Base-by-base conservation (phyloP, 441 rosid genomes). In the Pelargonium citronellum region DNA sequence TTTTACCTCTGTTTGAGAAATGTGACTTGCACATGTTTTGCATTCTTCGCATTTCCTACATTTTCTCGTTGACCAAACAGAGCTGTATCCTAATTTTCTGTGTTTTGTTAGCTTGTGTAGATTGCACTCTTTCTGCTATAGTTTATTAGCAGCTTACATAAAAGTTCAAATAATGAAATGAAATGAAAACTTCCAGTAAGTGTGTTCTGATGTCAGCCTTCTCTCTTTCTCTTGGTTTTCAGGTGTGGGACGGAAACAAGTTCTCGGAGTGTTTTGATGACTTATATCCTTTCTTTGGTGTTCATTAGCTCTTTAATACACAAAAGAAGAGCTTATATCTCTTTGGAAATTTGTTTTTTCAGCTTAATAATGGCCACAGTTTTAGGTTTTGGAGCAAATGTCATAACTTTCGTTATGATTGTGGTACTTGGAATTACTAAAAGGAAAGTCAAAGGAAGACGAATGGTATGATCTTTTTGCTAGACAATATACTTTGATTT, bases 371-470 rank as follows among this genome's bases (percentile, higher is more conserved):
- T 78, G 81, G 37, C 51, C 78, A 92, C 94, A 51, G 85, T 87
- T 75, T 74, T 87, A 63, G 94, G 86, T 15, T 84, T 92, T 75
- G 87, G 91, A 73, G 81, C 75, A 66, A 87, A 90, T 83, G 73
- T 76, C 16, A 73, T 81, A 58, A 87, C 96, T 55, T 16, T 92
- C 69, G 41, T 85, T 63, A 16, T 86, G 76, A 73, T 89, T 76
- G 72, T 63, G 24, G 34, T 83, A 15, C 77, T 90, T 67, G 86
- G 89, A 63, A 72, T 87, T 66, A 58, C 82, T 71, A 81, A 49
- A 69, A 83, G 83, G 69, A 83, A 65, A 68, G 66, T 68, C 43
- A 49, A 61, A 47, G 66, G 78, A 72, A 78, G 62, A 75, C 79
- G 3, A 73, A 75, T 83, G 85, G 96, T 87, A 69, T 72, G 75